A percentile compares a stretch with the other conserved stretches of the same genome.
phyloP scores from a whole-genome alignment of 1,284 basidiomycete species.

The Tremellales sp. region DNA sequence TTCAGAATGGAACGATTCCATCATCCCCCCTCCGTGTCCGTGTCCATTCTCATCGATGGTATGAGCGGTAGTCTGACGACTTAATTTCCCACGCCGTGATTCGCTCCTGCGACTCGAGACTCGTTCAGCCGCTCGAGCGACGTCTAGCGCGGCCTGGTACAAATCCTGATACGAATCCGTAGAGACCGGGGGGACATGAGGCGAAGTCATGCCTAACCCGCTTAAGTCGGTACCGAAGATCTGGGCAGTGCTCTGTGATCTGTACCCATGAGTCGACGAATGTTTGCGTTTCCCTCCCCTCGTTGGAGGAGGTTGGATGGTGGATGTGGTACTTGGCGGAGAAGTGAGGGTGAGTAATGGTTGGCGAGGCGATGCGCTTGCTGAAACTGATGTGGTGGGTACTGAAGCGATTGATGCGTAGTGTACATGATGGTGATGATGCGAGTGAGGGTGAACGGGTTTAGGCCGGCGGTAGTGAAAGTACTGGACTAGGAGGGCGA shows the following conservation, averaged over 20 bases:
- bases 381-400: conserved; percentile 1
- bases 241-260: neutral
- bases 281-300: neutral
- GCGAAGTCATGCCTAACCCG: neutral
- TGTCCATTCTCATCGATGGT: conserved; percentile 2
- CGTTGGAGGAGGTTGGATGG: conserved; percentile 5
- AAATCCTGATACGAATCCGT: conserved; percentile 32
- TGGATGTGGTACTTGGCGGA: conserved; percentile 1
- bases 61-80: conserved; percentile 9
- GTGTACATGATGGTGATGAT: conserved; percentile 1
- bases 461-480: conserved; percentile 59
- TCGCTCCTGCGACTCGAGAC: conserved; percentile 18
- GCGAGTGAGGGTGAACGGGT: neutral
- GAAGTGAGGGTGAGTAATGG: neutral
- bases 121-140: conserved; percentile 47
- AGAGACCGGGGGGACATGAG: neutral
- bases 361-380: conserved; percentile 18
- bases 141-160: conserved; percentile 45
- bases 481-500: conserved; percentile 68
- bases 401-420: neutral
- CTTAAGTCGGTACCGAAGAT: neutral
- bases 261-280: neutral
- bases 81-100: conserved; percentile 10
- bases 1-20: conserved; percentile 38
- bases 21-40: conserved; percentile 11